Conservation (phyloP, 148 eudicot genomes). For the Dianthus caryophyllus region DNA sequence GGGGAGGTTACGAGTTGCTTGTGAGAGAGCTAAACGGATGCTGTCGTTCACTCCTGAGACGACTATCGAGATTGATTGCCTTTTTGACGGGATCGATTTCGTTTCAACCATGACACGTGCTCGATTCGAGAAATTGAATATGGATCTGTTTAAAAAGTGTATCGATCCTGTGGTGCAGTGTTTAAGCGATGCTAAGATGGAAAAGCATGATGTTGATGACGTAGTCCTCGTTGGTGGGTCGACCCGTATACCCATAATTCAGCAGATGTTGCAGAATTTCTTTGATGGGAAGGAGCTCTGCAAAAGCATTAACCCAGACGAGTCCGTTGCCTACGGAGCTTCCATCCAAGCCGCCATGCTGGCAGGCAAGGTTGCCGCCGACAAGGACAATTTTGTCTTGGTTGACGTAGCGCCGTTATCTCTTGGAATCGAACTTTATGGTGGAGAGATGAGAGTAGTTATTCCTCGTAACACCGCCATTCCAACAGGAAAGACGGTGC, state of each 20-base stretch:
- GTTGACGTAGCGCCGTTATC: slow-evolving; percentile 13
- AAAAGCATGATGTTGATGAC: slow-evolving; percentile 19
- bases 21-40: slow-evolving; percentile 11
- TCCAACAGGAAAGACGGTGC: not conserved
- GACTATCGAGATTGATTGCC: slow-evolving; percentile 8
- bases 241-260: slow-evolving; percentile 24
- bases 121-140: slow-evolving; percentile 7
- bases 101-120: not conserved
- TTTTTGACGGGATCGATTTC: slow-evolving; percentile 9
- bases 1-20: slow-evolving; percentile 7
- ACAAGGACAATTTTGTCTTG: slow-evolving; percentile 6
- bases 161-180: slow-evolving; percentile 11
- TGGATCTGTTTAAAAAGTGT: slow-evolving; percentile 5
- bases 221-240: slow-evolving; percentile 23
- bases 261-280: slow-evolving; percentile 6
- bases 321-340: slow-evolving; percentile 14
- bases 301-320: slow-evolving; percentile 11
- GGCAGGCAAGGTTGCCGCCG: not conserved
- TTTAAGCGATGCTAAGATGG: slow-evolving; percentile 9
- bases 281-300: slow-evolving; percentile 16
- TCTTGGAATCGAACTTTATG: not conserved
- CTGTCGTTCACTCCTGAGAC: slow-evolving; percentile 5
- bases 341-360: not conserved
- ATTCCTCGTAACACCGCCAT: slow-evolving; percentile 1
- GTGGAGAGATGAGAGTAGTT: slow-evolving; percentile 1